Base-by-base conservation (phyloP, 1,284 basidiomycete species). In the Marasmius tenuissimus region DNA sequence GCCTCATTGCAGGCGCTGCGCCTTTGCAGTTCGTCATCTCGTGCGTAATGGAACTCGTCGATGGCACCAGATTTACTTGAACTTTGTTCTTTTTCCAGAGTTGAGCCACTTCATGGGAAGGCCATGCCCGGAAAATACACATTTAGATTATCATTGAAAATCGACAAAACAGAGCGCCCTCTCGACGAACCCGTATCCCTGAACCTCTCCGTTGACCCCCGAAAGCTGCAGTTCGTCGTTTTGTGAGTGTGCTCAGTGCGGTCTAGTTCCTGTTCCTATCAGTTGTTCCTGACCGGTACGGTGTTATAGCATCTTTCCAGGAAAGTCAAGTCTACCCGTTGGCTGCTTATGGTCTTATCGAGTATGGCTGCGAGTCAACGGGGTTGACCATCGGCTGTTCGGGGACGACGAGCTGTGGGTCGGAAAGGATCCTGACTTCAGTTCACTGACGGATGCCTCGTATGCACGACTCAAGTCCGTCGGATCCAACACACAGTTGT, bases 341-440 rank as follows among this genome's bases (percentile, higher is more conserved):
- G 81, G 79, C 0, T 81, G 78, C 58, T 69, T 86, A 2, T 82
- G 76, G 71, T 79, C 81, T 12, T 72, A 87, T 35, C 83, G 86
- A 0, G 81, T 87, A 16, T 88, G 86, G 86, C 71, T 88, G 42
- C 78, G 82, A 10, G 77, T 76, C 4, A 79, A 79, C 40, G 78
- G 75, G 10, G 71, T 84, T 22, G 83, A 87, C 61, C 86, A 86
- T 61, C 80, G 84, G 34, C 60, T 88, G 51, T 88, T 88, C 65
- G 78, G 78, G 45, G 82, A 83, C 20, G 84, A 85, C 65, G 82
- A 85, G 22, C 67, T 87, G 27, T 87, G 84, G 84, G 71, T 87
- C 8, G 85, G 82, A 11, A 82, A 76, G 67, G 84, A 88, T 66
- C 83, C 83, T 3, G 83, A 88, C 66, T 87, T 88, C 68, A 70